Conservation (phyloP, 345 rosid genomes). For the Eucalyptus camaldulensis region DNA sequence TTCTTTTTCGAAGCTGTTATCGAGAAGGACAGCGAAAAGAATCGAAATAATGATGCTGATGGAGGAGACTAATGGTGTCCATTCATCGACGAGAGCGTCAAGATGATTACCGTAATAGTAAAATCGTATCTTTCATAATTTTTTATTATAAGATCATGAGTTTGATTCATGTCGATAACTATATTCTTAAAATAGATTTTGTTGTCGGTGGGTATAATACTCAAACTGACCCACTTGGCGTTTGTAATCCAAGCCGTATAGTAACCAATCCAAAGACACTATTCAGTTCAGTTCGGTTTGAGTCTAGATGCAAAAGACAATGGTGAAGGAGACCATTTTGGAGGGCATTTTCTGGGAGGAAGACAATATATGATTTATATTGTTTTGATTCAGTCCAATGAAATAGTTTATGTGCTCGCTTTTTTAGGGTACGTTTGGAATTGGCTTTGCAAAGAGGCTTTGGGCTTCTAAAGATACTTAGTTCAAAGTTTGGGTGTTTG, state of each 20-base stretch:
- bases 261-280: too few relatives aligned
- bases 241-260: background rate
- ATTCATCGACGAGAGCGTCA: background rate
- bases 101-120: background rate
- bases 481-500: too few relatives aligned
- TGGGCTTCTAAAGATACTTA: too few relatives aligned
- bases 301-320: background rate
- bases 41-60: background rate
- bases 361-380: background rate
- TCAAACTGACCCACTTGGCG: background rate
- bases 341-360: rapidly evolving
- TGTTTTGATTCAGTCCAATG: background rate
- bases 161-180: too few relatives aligned
- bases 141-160: too few relatives aligned
- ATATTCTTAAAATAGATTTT: too few relatives aligned
- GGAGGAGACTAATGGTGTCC: background rate
- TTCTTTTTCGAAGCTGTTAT: background rate
- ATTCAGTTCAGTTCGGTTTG: background rate
- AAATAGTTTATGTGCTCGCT: rapidly evolving
- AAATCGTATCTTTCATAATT: too few relatives aligned
- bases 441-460: too few relatives aligned
- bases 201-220: too few relatives aligned
- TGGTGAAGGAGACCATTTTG: background rate
- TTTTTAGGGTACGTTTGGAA: background rate
- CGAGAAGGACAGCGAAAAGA: background rate